Conservation (phyloP, 176 grass and related monocot species). For the Aegilops umbellulata region DNA sequence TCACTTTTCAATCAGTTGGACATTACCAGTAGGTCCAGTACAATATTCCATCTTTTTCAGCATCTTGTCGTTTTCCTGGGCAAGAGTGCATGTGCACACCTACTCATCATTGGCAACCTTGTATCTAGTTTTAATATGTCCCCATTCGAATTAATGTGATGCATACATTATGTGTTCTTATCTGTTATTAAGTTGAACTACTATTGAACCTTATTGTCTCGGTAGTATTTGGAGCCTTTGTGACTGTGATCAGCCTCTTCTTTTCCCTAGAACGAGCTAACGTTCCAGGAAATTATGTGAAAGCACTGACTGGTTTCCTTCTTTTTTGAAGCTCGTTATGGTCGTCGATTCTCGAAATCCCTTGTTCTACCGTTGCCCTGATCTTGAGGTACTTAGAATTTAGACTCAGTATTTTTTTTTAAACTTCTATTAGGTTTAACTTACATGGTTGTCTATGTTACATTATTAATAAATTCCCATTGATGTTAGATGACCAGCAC, state of each 20-base stretch:
- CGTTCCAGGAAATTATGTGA: conserved; percentile 14
- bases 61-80: not conserved
- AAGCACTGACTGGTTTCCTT: conserved; percentile 21
- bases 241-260: not conserved
- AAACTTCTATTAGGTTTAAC: not conserved
- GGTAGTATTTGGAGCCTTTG: not conserved
- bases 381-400: conserved; percentile 62
- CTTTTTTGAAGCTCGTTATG: conserved; percentile 65
- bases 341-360: conserved; percentile 83
- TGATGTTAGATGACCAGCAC: not conserved
- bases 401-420: not conserved
- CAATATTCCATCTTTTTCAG: not conserved
- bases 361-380: conserved; percentile 69
- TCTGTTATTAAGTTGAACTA: not conserved
- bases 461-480: not conserved
- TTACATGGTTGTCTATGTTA: not conserved
- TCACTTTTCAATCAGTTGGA: not conserved
- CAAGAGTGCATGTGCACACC: not conserved
- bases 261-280: not conserved
- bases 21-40: not conserved
- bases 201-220: not conserved
- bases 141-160: not conserved
- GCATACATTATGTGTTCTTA: not conserved
- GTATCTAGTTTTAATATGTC: not conserved
- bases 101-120: not conserved